These are phyloP conservation scores for Ajuga chamaepitys DNA, from an alignment of 257 asterid species.

Conservation along the genomic window DNA sequence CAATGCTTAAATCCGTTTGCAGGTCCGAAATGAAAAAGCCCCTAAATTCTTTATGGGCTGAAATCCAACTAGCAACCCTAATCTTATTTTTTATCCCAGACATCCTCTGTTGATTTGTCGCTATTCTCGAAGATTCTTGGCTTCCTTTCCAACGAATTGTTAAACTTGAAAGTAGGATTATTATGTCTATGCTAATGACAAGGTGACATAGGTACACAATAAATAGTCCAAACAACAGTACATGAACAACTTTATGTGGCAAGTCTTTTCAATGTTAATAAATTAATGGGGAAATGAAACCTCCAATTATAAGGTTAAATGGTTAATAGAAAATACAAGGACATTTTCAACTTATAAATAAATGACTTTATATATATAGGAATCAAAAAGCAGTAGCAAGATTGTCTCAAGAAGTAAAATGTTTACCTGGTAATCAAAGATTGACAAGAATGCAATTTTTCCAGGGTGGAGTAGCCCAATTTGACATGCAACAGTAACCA, in stretches of 20 bases:
- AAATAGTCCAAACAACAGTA: not conserved
- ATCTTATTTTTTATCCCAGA: no score
- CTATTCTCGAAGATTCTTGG: no score
- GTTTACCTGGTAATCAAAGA: slow-evolving; percentile 61
- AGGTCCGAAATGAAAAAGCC: no score
- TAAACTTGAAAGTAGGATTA: not conserved
- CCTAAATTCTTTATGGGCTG: no score
- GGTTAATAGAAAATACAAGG: not conserved
- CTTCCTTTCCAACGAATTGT: no score
- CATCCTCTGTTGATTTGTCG: no score
- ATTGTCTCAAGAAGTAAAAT: slow-evolving; percentile 5
- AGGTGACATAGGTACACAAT: not conserved
- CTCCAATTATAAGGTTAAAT: not conserved
- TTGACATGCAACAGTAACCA: slow-evolving; percentile 46
- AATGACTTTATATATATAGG: not conserved
- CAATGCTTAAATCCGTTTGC: no score
- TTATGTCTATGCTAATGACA: not conserved
- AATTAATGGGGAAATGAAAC: no score
- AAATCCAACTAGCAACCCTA: no score
- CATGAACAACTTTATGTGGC: no score
- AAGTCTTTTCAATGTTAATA: no score
- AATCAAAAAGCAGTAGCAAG: not conserved
- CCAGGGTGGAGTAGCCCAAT: slow-evolving; percentile 51
- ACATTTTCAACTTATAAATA: not conserved
- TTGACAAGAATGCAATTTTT: slow-evolving; percentile 49